phyloP scores from a whole-genome alignment of 1,284 basidiomycete genomes.

The Trichosporon asahii region DNA sequence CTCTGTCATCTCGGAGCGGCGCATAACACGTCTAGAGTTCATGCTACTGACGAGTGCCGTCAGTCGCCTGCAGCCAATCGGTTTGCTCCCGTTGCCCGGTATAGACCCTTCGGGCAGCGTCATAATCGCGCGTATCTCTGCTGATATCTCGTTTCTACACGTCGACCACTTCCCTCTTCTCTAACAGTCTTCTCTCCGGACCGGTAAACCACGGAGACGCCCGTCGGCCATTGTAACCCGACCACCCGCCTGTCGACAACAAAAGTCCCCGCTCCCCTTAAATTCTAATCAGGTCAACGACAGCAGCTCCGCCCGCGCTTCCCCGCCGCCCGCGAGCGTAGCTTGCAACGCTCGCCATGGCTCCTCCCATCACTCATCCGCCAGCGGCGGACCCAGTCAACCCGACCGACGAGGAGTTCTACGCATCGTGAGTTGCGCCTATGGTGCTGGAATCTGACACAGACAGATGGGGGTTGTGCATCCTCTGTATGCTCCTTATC shows the following conservation, averaged over 20 bases:
- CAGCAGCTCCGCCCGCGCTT: not conserved
- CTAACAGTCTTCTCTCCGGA: not conserved
- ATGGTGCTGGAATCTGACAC: not conserved
- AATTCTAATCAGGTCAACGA: not conserved
- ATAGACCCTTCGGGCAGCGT: not conserved
- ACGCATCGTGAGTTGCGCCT: constrained; percentile 61
- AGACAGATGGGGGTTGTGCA: constrained; percentile 75
- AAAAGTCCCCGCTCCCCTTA: not conserved
- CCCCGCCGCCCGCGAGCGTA: not conserved
- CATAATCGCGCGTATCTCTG: constrained; percentile 6
- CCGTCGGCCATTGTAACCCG: not conserved
- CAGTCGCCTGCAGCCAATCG: not conserved
- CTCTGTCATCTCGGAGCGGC: too few species aligned
- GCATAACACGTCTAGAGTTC: too few species aligned
- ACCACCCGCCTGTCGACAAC: not conserved
- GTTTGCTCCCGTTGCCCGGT: not conserved
- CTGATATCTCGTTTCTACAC: not conserved
- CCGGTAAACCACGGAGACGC: not conserved
- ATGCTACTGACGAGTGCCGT: not conserved
- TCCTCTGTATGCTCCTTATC: constrained; percentile 90
- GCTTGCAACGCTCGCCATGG: constrained; percentile 15
- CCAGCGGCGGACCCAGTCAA: constrained; percentile 35
- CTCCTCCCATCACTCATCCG: constrained; percentile 27
- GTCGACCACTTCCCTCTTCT: not conserved
- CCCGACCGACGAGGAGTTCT: constrained; percentile 76